Base-by-base conservation (phyloP, 202 grass and related monocot species). In the Sporobolus alterniflorus region DNA sequence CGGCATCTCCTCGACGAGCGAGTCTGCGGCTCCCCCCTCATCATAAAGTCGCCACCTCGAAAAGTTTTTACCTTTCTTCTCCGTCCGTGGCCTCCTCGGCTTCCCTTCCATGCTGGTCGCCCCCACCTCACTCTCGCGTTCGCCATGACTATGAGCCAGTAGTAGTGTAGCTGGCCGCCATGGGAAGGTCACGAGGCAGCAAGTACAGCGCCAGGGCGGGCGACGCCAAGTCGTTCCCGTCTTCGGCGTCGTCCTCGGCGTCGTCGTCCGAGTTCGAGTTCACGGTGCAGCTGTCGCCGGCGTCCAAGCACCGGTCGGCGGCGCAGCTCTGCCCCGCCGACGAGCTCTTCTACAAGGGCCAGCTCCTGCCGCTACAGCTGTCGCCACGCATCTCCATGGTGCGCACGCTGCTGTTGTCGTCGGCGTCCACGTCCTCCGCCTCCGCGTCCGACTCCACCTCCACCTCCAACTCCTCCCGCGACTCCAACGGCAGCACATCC, bases 211-310 rank as follows among this genome's bases (percentile, higher is more conserved):
- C 59, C 30, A 33, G 63, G 14, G 4, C 20, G 36, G 36, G 36
- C 8, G 61, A 67, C 48, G 76, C 55, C 57, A 82, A n/a, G 73
- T 82, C 83, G 42, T 90, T 86, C 68, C 88, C 88, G 68, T 90
- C 88, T 67, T 74, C 88, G 88, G 73, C 90, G 0, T 88, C 94
- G 31, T 88, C 91, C 15, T 97, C 94, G 54, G 90, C 95, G 21
- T 95, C 96, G 11, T 96, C 96, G 6, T 99, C 96, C 6, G 96
- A 99, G 76, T 99, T 99, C 83, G 96, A 99, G 91, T 99, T 99
- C 93, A 96, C 96, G 26, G 96, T 92, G 9, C 88, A 89, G 36
- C 70, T 91, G 50, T 96, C 96, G 39, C 96, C 96, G 41, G 83
- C 92, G 59, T 93, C 96, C 9, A 94, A 89, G 82, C 92, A 88